Base-by-base conservation (phyloP, 495 filamentous ascomycete species). In the Hypomontagnella monticulosa region DNA sequence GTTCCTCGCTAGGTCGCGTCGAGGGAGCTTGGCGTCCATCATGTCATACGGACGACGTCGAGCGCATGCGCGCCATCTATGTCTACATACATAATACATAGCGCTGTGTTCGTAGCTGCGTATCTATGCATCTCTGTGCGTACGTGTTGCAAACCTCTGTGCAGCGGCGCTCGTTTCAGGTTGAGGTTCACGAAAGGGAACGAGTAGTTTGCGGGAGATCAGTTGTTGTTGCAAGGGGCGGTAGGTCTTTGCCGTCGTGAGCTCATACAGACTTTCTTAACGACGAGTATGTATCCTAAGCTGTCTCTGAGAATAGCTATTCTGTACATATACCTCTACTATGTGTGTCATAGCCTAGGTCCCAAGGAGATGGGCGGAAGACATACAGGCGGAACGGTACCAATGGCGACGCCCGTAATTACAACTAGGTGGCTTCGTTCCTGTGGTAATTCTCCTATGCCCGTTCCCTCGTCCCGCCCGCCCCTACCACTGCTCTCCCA, bases 371-470 rank as follows among this genome's bases (percentile, higher is more conserved):
- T 30, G 36, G 62, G 55, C 6, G 36, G n/a, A 53, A 32, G 50
- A 56, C 18, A 19, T 60, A 51, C 43, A 43, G 18, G 15, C 33
- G 44, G 23, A 23, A 49, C 27, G 33, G 53, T 14, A 53, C 47
- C 41, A 59, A 47, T 49, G 30, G 32, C 49, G 51, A n/a, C 0
- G 56, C 30, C 37, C 36, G 16, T 8, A 51, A 54, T 60, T 18
- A 30, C 41, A 36, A 50, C 56, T 48, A 42, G 8, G 46, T 27
- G 23, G 23, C 6, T 27, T 27, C 6, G 23, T 57, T 2, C 30
- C 16, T 44, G 4, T 9, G 27, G 50, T 33, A 69, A 70, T 61
- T 70, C 67, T 70, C 67, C 67, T 70, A 70, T 66, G 67, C 62
- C 67, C 67, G 67, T 66, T 66, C 49, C 67, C 67, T 38, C 47